Evolutionary conservation across 139 green algal genomes (phyloP).

Genomic region (Klebsormidium nitens): DNA sequence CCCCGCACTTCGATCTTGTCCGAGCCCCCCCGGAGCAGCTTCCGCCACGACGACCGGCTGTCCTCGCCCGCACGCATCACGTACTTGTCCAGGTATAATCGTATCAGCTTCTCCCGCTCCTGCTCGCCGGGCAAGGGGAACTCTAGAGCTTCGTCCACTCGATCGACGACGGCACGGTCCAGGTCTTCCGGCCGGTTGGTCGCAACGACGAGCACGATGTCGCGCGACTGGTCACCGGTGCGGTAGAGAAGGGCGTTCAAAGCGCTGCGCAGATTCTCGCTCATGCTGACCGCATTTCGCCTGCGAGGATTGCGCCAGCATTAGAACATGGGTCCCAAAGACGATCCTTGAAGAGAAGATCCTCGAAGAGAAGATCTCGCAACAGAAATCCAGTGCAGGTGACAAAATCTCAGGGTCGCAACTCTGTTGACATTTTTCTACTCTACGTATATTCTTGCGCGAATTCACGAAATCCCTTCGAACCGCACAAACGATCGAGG

Average conservation of each 20-base stretch:
- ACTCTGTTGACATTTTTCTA: too few species aligned
- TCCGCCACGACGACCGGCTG: background rate
- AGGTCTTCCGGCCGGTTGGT: slow-evolving; percentile 49
- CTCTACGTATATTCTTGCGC: too few species aligned
- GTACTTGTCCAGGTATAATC: slow-evolving; percentile 52
- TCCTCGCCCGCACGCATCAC: slow-evolving; percentile 54
- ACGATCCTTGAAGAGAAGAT: too few species aligned
- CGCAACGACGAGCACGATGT: slow-evolving; percentile 47
- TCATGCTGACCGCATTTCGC: slow-evolving; percentile 70
- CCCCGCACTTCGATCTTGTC: slow-evolving; percentile 35
- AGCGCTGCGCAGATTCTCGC: slow-evolving; percentile 76
- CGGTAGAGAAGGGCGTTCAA: slow-evolving; percentile 89
- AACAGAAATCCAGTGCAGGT: too few species aligned
- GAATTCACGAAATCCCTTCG: too few species aligned
- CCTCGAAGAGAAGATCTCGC: too few species aligned
- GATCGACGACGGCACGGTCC: slow-evolving; percentile 46
- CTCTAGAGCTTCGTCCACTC: slow-evolving; percentile 43
- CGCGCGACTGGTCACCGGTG: slow-evolving; percentile 40
- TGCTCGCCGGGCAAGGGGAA: slow-evolving; percentile 34
- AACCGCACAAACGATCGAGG: too few species aligned
- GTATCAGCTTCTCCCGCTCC: slow-evolving; percentile 36
- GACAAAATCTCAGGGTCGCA: too few species aligned
- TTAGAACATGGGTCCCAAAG: too few species aligned
- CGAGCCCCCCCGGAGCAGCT: slow-evolving; percentile 2
- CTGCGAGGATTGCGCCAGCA: too few species aligned